These are phyloP conservation scores for Pistacia vera DNA, from an alignment of 345 rosid genomes.

Conservation along the genomic window DNA sequence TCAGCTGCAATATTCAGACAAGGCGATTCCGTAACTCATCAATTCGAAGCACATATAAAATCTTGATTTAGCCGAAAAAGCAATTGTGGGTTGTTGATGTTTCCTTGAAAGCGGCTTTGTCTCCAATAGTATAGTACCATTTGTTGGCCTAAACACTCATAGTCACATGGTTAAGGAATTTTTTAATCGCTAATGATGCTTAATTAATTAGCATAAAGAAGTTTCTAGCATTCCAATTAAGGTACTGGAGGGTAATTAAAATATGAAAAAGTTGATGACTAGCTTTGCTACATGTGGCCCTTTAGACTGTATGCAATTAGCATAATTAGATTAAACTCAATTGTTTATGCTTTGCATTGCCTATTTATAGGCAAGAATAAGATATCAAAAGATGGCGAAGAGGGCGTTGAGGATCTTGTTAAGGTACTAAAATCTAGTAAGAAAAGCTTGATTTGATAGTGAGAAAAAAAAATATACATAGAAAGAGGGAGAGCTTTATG, in stretches of 20 bases:
- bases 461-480: neutral
- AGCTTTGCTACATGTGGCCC: slow-evolving; percentile 31
- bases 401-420: slow-evolving; percentile 9
- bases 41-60: neutral
- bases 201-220: slow-evolving; percentile 31
- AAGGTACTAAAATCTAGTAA: slow-evolving; percentile 8
- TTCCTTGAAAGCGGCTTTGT: slow-evolving; percentile 37
- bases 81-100: slow-evolving; percentile 44
- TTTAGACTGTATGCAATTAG: slow-evolving; percentile 23
- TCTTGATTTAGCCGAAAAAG: slow-evolving; percentile 1
- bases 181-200: slow-evolving; percentile 21
- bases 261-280: slow-evolving; percentile 18
- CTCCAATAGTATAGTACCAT: slow-evolving; percentile 30
- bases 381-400: slow-evolving; percentile 5
- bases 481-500: neutral
- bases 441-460: slow-evolving; percentile 26
- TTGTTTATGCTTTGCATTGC: slow-evolving; percentile 20
- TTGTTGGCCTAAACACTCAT: slow-evolving; percentile 33
- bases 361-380: slow-evolving; percentile 41
- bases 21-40: slow-evolving; percentile 5
- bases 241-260: slow-evolving; percentile 39
- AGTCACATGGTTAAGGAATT: slow-evolving; percentile 32
- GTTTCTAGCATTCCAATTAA: slow-evolving; percentile 51
- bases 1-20: neutral
- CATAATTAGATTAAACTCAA: slow-evolving; percentile 33